Percentiles rank a stretch among this genome's conserved stretches.
These are phyloP conservation scores for Lachancea thermotolerans DNA, from an alignment of 805 yeast species.

Conservation along the genomic window DNA sequence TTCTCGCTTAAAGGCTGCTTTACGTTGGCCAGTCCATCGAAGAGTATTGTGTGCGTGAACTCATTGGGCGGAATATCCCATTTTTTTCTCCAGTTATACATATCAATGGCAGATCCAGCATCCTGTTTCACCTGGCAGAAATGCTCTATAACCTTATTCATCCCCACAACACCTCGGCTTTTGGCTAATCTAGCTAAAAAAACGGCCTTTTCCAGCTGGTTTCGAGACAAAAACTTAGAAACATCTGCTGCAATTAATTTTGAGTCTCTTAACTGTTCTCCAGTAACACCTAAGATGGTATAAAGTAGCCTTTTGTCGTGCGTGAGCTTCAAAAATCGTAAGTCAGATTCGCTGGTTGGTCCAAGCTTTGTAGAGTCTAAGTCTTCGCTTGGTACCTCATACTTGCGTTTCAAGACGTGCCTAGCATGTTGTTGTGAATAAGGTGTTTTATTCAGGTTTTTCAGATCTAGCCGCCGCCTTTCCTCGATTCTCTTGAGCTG, in stretches of 20 bases:
- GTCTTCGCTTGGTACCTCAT: conserved; percentile 16
- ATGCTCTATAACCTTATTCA: conserved; percentile 55
- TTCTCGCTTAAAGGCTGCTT: conserved; percentile 26
- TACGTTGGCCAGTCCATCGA: conserved; percentile 39
- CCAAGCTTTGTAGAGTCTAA: conserved; percentile 28
- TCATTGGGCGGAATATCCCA: conserved; percentile 52
- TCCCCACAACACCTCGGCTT: conserved; percentile 48
- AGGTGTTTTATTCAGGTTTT: conserved; percentile 21
- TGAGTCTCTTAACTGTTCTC: conserved; percentile 52
- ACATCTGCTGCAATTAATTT: conserved; percentile 49
- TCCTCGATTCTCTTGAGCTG: conserved; percentile 14
- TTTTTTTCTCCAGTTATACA: conserved; percentile 51
- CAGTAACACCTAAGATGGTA: conserved; percentile 52
- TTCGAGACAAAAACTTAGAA: conserved; percentile 42
- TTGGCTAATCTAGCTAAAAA: conserved; percentile 43
- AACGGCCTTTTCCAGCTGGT: conserved; percentile 47
- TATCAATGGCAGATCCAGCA: conserved; percentile 42
- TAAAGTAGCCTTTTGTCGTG: conserved; percentile 43
- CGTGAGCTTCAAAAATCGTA: conserved; percentile 24
- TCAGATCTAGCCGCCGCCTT: conserved; percentile 14
- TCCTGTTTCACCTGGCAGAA: conserved; percentile 36
- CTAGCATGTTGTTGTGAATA: conserved; percentile 26
- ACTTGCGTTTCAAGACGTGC: conserved; percentile 16
- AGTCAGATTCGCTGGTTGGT: conserved; percentile 33
- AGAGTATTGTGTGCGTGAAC: conserved; percentile 40